Base-by-base conservation (phyloP, 2,329 filamentous ascomycete species). In the Colletotrichum sp. region DNA sequence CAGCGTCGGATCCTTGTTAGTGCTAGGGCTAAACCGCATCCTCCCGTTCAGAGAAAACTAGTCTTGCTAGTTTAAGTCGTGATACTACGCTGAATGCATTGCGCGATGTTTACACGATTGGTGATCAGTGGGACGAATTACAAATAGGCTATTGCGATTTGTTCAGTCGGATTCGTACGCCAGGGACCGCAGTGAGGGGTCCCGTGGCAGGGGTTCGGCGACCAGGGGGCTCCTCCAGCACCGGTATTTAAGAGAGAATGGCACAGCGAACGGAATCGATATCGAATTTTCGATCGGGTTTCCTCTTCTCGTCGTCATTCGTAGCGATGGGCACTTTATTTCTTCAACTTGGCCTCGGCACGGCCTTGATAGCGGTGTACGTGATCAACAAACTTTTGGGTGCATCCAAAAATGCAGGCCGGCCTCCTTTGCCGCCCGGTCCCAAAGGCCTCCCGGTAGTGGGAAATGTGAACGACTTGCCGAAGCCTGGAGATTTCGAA, bases 391-490 rank as follows among this genome's bases (percentile, higher is more conserved):
- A 52, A 28, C 3, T 70, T 4, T 18, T 73, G 9, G 36, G 28
- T 21, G n/a, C 15, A 6, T 24, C 52, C 32, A 66, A 43, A 21
- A 34, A 52, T 58, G 55, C 52, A 15, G 8, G 66, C 12, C 74
- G 60, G 13, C 75, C 58, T 28, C 72, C 58, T 4, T 32, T 74
- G 3, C 82, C 75, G 56, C 83, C 78, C 61, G 83, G 78, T 43
- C 84, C 79, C 78, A 81, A 73, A 12, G 82, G 82, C 1, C 77
- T 86, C 10, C 86, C 87, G 0, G 58, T 90, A 3, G 55, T 90
- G 12, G 88, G 88, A 9, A 90, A 89, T 77, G 74, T 89, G 10
- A 79, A 79, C 5, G 87, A 90, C 76, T 78, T 89, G n/a, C 88
- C 88, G 1, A 79, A 82, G 1, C 67, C 77, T 2, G 81, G 80